Percentiles rank a stretch among this genome's conserved stretches.
phyloP scores from a whole-genome alignment of 2,329 filamentous ascomycete species.

The Penicillium corylophilum region DNA sequence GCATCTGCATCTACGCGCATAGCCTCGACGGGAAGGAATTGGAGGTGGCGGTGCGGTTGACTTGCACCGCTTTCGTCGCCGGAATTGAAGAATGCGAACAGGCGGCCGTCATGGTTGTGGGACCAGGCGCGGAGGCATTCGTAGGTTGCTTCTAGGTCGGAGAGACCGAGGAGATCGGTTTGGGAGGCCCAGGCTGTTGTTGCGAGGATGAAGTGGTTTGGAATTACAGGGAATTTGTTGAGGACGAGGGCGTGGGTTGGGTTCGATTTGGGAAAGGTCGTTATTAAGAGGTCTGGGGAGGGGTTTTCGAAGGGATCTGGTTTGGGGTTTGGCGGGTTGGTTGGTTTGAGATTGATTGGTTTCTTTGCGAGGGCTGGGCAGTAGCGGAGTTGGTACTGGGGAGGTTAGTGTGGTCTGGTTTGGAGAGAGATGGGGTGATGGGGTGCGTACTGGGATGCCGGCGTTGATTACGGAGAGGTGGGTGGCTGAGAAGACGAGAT shows the following conservation, averaged over 20 bases:
- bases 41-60: slow-evolving; percentile 49
- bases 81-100: slow-evolving; percentile 53
- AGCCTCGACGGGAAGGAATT: slow-evolving; percentile 48
- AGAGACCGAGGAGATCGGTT: slow-evolving; percentile 44
- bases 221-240: slow-evolving; percentile 52
- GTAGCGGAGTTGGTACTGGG: slow-evolving; percentile 50
- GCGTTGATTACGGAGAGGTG: slow-evolving; percentile 37
- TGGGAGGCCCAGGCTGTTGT: slow-evolving; percentile 46
- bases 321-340: slow-evolving; percentile 27
- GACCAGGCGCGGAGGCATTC: slow-evolving; percentile 45
- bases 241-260: slow-evolving; percentile 44
- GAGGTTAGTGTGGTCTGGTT: slow-evolving; percentile 1
- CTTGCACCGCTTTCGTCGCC: slow-evolving; percentile 50
- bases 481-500: slow-evolving; percentile 42
- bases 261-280: slow-evolving; percentile 36
- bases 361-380: slow-evolving; percentile 51
- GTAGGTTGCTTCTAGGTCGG: slow-evolving; percentile 43
- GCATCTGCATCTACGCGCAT: slow-evolving; percentile 37
- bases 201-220: slow-evolving; percentile 51
- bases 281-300: slow-evolving; percentile 42
- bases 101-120: slow-evolving; percentile 7
- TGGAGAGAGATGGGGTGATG: not conserved
- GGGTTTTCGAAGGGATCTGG: slow-evolving; percentile 48
- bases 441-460: slow-evolving; percentile 34
- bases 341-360: slow-evolving; percentile 29